Evolutionary conservation across 306 rosid species (phyloP), one percentile per base, ranked within the genome.

Genomic region (Glycine tomentella): DNA sequence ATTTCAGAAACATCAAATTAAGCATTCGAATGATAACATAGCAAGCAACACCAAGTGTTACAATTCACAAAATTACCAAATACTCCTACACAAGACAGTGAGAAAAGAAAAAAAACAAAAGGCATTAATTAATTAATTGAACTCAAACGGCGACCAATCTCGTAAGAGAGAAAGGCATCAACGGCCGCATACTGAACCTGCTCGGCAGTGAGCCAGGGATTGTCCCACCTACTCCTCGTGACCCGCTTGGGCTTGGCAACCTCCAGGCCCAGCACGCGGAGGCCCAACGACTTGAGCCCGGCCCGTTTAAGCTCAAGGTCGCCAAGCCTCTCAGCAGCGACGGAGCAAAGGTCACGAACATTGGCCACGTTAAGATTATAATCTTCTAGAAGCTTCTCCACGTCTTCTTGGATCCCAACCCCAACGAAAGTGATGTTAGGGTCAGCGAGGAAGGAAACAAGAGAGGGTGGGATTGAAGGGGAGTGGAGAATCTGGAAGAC

Each of bases 111-210:
- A 25, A 25, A 25, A 25, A 25, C 31, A 25, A 25, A 25, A 25
- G 31, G 31, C 31, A 25, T 25, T 1, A 25, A 25, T 25, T n/a
- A n/a, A n/a, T n/a, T 25, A 25, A 25, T 25, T 1, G 31, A 25
- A 25, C 31, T 25, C 31, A 25, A 69, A 17, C 13, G 4, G 20
- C 84, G 76, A 5, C 71, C 89, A 51, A 83, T 50, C 57, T 80
- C 85, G 49, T 16, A 86, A 0, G 87, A 83, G 6, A 77, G 48
- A 12, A 80, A 86, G 6, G 89, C 89, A 63, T 86, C 89, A 36
- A 83, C 2, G 8, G 78, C 40, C 0, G 89, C 89, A 48, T 86
- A 86, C 17, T 61, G 70, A 6, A 86, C 89, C 83, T 86, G 89
- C 1, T 5, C 0, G 1, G 71, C 9, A 45, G 55, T 80, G 38